phyloP scores from a whole-genome alignment of 148 eudicot genomes.

The Pouteria glomerata region DNA sequence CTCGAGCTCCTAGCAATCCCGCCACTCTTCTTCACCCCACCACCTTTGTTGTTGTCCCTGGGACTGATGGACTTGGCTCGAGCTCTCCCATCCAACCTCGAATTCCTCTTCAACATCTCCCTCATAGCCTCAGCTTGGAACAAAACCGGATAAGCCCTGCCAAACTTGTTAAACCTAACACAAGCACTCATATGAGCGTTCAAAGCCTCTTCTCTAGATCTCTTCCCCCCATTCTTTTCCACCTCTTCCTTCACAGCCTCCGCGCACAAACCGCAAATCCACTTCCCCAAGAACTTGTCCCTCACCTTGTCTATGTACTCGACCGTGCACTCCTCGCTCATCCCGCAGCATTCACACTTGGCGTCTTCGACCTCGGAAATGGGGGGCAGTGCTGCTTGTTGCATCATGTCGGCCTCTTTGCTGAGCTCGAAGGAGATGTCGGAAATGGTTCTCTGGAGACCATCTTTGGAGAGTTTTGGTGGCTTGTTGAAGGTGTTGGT shows the following conservation, averaged over 20 bases:
- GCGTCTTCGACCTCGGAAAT: slow-evolving; percentile 67
- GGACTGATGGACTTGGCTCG: slow-evolving; percentile 60
- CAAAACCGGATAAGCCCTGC: slow-evolving; percentile 70
- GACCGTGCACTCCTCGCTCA: slow-evolving; percentile 78
- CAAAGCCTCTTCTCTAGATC: slow-evolving; percentile 44
- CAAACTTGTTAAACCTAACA: slow-evolving; percentile 66
- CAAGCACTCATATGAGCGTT: slow-evolving; percentile 64
- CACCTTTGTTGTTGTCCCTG: slow-evolving; percentile 28
- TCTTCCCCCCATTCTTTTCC: slow-evolving; percentile 57
- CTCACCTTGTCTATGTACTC: slow-evolving; percentile 52
- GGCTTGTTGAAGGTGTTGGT: slow-evolving; percentile 20
- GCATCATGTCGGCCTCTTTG: slow-evolving; percentile 31
- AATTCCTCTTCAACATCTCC: slow-evolving; percentile 60
- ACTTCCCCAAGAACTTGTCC: slow-evolving; percentile 48
- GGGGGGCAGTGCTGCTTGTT: slow-evolving; percentile 41
- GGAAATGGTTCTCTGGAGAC: slow-evolving; percentile 56
- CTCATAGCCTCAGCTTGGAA: slow-evolving; percentile 78
- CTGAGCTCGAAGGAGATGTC: slow-evolving; percentile 58
- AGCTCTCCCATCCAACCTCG: slow-evolving; percentile 10
- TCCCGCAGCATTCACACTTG: slow-evolving; percentile 85
- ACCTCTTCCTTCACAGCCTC: slow-evolving; percentile 68
- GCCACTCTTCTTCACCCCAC: slow-evolving; percentile 37
- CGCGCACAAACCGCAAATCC: slow-evolving; percentile 63
- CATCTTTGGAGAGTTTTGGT: slow-evolving; percentile 37
- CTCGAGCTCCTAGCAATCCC: slow-evolving; percentile 76